Percentiles rank a stretch among this genome's conserved stretches.
Evolutionary conservation across 1,139 yeast species (phyloP).

Genomic region (Taiozyma sp.): DNA sequence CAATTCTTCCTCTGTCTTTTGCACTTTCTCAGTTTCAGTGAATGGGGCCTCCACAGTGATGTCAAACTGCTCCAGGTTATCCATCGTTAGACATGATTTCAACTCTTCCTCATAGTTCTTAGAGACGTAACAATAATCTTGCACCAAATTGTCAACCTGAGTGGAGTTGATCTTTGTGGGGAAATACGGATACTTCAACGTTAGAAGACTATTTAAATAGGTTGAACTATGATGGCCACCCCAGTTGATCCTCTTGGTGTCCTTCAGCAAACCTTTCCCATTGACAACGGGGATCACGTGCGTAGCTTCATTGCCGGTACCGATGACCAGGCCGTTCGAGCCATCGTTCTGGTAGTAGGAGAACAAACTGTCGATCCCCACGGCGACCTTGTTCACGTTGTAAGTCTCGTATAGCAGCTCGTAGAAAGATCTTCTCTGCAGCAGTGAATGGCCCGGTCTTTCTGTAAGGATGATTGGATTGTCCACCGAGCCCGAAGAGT

Average conservation of each 20-base stretch:
- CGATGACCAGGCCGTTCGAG: conserved; percentile 64
- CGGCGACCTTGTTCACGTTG: conserved; percentile 64
- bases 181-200: conserved; percentile 87
- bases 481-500: conserved; percentile 50
- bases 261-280: conserved; percentile 60
- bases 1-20: conserved; percentile 81
- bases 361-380: conserved; percentile 81
- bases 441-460: conserved; percentile 61
- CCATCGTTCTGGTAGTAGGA: conserved; percentile 53
- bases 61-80: conserved; percentile 60
- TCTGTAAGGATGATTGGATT: conserved; percentile 87
- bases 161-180: conserved; percentile 65
- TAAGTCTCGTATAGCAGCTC: conserved; percentile 84
- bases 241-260: conserved; percentile 83
- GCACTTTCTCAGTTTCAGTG: conserved; percentile 55
- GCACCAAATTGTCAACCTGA: conserved; percentile 65
- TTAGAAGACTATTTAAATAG: conserved; percentile 58
- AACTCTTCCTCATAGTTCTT: conserved; percentile 64
- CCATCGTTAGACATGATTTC: conserved; percentile 51
- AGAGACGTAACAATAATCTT: conserved; percentile 78
- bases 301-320: conserved; percentile 81
- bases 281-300: conserved; percentile 75
- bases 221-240: conserved; percentile 78
- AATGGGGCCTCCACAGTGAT: conserved; percentile 82
- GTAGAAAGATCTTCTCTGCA: conserved; percentile 70